Evolutionary conservation across 2,329 filamentous ascomycete genomes (phyloP).

Genomic region (Colletotrichum cereale): DNA sequence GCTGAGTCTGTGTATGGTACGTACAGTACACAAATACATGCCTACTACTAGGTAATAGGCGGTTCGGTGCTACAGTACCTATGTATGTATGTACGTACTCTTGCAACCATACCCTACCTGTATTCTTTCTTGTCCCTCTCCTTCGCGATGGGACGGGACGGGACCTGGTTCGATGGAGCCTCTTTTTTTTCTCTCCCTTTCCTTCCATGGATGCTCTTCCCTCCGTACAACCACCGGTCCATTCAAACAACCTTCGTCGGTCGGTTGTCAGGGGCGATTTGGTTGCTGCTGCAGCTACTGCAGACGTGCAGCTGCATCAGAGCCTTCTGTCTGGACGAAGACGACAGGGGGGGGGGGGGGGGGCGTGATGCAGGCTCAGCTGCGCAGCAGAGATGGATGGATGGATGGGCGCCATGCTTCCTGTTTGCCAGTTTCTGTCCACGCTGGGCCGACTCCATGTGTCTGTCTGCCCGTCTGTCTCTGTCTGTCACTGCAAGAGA

Average conservation of each 20-base stretch:
- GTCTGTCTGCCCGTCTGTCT: background rate
- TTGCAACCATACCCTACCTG: too few species aligned
- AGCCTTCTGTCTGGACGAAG: constrained; percentile 34
- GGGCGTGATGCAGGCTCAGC: constrained; percentile 17
- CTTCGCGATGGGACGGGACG: background rate
- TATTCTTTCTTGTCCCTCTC: background rate
- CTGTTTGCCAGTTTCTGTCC: constrained; percentile 15
- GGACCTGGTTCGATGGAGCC: background rate
- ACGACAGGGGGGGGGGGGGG: constrained; percentile 34
- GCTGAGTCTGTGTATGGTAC: background rate
- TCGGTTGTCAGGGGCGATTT: constrained; percentile 52
- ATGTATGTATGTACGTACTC: too few species aligned
- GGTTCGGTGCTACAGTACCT: too few species aligned
- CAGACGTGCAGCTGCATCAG: constrained; percentile 22
- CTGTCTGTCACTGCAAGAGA: background rate
- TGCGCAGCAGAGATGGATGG: background rate
- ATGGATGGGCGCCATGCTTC: constrained; percentile 8
- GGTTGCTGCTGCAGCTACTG: constrained; percentile 39
- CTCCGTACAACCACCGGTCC: constrained; percentile 2
- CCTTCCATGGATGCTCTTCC: constrained; percentile 17
- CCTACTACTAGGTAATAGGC: too few species aligned
- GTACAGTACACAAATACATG: background rate
- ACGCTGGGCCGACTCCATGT: constrained; percentile 9
- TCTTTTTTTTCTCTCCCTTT: background rate
- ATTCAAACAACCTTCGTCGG: constrained; percentile 7